Evolutionary conservation across 2,329 filamentous ascomycete genomes (phyloP), one percentile per base, ranked within the genome.

Genomic region (Pseudogymnoascus sp.): DNA sequence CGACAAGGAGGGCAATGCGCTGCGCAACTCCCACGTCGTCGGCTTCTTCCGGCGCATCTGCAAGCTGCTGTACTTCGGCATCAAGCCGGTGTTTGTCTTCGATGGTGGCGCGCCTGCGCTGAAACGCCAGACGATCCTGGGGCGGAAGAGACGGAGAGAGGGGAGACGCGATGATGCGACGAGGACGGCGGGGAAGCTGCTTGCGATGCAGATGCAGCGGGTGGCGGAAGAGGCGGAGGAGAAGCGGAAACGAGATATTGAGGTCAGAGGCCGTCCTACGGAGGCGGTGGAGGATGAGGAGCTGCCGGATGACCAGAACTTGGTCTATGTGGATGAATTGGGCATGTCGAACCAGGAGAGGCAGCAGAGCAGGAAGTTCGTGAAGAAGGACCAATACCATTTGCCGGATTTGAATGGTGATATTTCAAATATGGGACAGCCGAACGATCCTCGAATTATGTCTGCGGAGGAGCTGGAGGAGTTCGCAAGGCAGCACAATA

Each of bases 41-140:
- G 95, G 96, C 40, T 99, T 99, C 84, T 99, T 99, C 77, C 90
- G 95, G 61, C 88, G 95, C 65, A 96, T 99, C 74, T 99, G 95
- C 83, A 99, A 99, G 75, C 83, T 99, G 1, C 83, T 99, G 1
- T 99, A 93, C 83, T 93, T 95, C 72, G 95, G 96, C 60, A 96
- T 99, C 75, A 90, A 89, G 67, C 96, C 95, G 0, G 92, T 99
- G 50, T 99, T 99, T 75, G 93, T 99, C 13, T 99, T 99, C 74
- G 95, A 99, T 77, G 95, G 96, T 65, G 95, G 93, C 46, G 96
- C 95, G 0, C 96, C 96, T 0, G 81, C 86, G 2, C 81, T 99
- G 67, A 99, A 99, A 79, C 83, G 93, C 63, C 90, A 96, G 74
- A 99, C 95, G 0, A 93, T 99, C 65, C 86, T 86, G 65, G 85